These are phyloP conservation scores for Zymoseptoria ardabiliae DNA, from an alignment of 2,329 filamentous ascomycete species.

Conservation along the genomic window DNA sequence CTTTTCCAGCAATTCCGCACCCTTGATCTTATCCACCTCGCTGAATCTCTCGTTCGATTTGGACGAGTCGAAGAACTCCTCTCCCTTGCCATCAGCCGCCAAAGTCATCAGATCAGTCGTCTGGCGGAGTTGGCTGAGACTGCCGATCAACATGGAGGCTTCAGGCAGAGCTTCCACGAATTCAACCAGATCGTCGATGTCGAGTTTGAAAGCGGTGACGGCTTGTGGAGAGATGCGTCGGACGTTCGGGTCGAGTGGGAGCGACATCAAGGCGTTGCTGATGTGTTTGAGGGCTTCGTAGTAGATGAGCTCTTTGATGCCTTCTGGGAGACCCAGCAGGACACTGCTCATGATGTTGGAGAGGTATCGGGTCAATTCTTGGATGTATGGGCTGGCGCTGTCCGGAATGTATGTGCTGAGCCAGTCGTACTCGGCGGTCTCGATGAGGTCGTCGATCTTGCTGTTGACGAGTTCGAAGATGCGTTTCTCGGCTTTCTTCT, in stretches of 20 bases:
- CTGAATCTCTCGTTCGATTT: slow-evolving; percentile 89
- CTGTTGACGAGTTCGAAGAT: slow-evolving; percentile 98
- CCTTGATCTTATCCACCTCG: slow-evolving; percentile 84
- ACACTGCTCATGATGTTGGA: slow-evolving; percentile 96
- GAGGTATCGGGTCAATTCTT: slow-evolving; percentile 85
- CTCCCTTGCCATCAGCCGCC: slow-evolving; percentile 61
- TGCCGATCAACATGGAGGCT: slow-evolving; percentile 80
- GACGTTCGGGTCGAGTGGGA: slow-evolving; percentile 71
- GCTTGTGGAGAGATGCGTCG: slow-evolving; percentile 82
- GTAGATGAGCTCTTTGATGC: slow-evolving; percentile 97
- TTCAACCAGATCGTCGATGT: slow-evolving; percentile 73
- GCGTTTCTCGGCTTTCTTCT: slow-evolving; percentile 92
- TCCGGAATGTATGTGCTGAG: slow-evolving; percentile 53
- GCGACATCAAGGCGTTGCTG: slow-evolving; percentile 48
- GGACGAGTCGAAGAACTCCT: slow-evolving; percentile 92
- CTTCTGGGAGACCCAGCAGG: slow-evolving; percentile 80
- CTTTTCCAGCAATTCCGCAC: slow-evolving; percentile 88
- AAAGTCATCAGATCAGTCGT: slow-evolving; percentile 79
- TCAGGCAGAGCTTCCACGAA: slow-evolving; percentile 77
- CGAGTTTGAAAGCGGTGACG: slow-evolving; percentile 69
- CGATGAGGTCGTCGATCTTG: slow-evolving; percentile 95
- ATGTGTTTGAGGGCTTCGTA: slow-evolving; percentile 93
- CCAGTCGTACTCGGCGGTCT: slow-evolving; percentile 97
- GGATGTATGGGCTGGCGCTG: slow-evolving; percentile 89
- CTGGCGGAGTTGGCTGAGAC: slow-evolving; percentile 87